Evolutionary conservation across 1,284 basidiomycete species (phyloP).

Genomic region (Sphagnurus paluster): DNA sequence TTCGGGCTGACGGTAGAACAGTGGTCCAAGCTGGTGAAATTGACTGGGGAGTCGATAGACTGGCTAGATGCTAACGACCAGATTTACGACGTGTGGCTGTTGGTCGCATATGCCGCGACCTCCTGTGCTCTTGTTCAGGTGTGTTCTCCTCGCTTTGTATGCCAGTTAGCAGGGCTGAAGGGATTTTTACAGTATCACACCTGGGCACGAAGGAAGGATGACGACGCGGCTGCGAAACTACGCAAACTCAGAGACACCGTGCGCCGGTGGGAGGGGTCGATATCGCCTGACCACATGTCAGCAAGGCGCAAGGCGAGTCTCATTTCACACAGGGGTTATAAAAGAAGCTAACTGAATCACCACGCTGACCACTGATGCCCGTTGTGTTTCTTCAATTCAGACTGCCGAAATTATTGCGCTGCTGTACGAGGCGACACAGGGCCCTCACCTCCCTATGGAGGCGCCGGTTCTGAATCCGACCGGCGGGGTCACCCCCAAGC

Average conservation of each 20-base stretch:
- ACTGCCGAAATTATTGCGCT: slow-evolving; percentile 91
- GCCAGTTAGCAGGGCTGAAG: slow-evolving; percentile 10
- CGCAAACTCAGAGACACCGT: slow-evolving; percentile 82
- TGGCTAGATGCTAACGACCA: slow-evolving; percentile 86
- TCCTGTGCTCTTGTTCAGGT: slow-evolving; percentile 91
- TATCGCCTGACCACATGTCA: slow-evolving; percentile 87
- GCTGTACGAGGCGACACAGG: slow-evolving; percentile 88
- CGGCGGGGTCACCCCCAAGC: slow-evolving; percentile 64
- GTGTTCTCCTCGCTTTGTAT: slow-evolving; percentile 24
- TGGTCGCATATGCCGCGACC: slow-evolving; percentile 87
- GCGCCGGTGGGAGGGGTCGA: slow-evolving; percentile 77
- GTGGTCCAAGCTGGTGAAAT: slow-evolving; percentile 73
- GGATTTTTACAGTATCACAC: slow-evolving; percentile 74
- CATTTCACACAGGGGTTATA: slow-evolving; percentile 23
- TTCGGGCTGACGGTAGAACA: slow-evolving; percentile 79
- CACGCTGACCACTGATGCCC: slow-evolving; percentile 10
- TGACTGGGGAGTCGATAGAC: slow-evolving; percentile 82
- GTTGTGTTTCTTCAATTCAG: slow-evolving; percentile 39
- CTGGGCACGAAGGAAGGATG: slow-evolving; percentile 82
- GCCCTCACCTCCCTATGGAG: slow-evolving; percentile 59
- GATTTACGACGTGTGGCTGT: slow-evolving; percentile 84
- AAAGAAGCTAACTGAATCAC: slow-evolving; percentile 9
- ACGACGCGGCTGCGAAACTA: slow-evolving; percentile 71
- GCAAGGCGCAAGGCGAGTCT: slow-evolving; percentile 78
- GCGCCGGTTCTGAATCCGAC: slow-evolving; percentile 71